These are phyloP conservation scores for Flaveria brownii DNA, from an alignment of 129 eudicot species.

Conservation along the genomic window DNA sequence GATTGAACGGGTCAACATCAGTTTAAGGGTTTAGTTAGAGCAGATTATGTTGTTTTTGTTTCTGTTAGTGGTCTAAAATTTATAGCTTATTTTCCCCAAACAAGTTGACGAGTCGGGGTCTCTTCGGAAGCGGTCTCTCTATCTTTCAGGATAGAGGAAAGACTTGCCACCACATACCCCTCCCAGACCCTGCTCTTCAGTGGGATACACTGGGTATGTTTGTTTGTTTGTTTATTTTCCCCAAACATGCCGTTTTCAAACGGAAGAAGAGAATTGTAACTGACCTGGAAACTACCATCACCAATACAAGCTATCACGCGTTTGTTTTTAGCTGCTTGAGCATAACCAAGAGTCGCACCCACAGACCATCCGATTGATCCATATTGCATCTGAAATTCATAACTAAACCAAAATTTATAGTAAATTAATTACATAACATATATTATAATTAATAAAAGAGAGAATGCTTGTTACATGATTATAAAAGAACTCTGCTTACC, in stretches of 20 bases:
- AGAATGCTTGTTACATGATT: not conserved
- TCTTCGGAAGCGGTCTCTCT: too few relatives aligned
- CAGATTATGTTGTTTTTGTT: too few relatives aligned
- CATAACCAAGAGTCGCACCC: conserved; percentile 95
- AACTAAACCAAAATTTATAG: conserved; percentile 41
- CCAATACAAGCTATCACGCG: conserved; percentile 90
- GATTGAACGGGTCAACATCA: too few relatives aligned
- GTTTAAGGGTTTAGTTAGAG: too few relatives aligned
- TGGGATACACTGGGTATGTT: too few relatives aligned
- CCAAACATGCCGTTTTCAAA: not conserved
- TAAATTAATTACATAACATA: not conserved
- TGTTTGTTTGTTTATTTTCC: too few relatives aligned
- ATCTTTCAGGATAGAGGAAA: too few relatives aligned
- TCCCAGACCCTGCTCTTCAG: too few relatives aligned
- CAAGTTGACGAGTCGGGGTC: too few relatives aligned
- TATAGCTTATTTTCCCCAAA: too few relatives aligned
- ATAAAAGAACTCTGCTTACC: conserved; percentile 41
- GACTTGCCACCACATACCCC: too few relatives aligned
- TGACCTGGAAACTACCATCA: conserved; percentile 93
- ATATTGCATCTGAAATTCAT: conserved; percentile 94
- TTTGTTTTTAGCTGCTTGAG: conserved; percentile 78
- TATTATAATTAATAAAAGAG: not conserved
- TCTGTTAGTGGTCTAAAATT: too few relatives aligned
- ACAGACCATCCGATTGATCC: conserved; percentile 98
- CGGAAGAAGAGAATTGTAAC: not conserved